Evolutionary conservation across 352 stramenopile genomes (phyloP), one percentile per base, ranked within the genome.

Genomic region (Globisporangium solare): DNA sequence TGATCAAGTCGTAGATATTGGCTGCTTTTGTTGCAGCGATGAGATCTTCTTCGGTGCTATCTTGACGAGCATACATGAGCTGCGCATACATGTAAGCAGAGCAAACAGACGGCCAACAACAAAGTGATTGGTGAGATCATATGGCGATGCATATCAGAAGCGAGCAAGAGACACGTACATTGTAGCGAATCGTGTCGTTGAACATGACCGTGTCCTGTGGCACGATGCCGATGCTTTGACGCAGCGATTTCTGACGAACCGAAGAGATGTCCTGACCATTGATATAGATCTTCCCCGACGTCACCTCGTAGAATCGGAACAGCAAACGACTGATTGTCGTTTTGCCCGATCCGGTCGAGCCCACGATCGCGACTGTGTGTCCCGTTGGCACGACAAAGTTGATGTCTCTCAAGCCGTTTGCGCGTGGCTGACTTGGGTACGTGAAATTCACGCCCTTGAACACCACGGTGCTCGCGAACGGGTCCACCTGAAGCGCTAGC

Each of bases 121-220:
- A 27, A 7, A 35, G 7, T 35, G 27, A 27, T 27, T 27, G 5
- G 2, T 27, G 24, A 27, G 24, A 27, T 27, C 24, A 27, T 27
- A 27, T 27, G 24, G 2, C 24, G 24, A 5, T 27, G 5, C 5
- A 5, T 63, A 1, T 21, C 6, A 31, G 45, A 14, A 45, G 32
- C 20, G 10, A 35, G 10, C 27, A 35, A 31, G 5, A 6, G 21
- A n/a, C 2, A 79, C 70, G 74, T 88, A 99, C 85, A 60, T 99
- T 99, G 69, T 97, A 92, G 10, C 79, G 76, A 49, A 99, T 90
- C 10, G 92, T 96, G 71, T 98, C 96, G 67, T 98, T 98, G 77
- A 99, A 99, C 73, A 99, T 90, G 62, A 91, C 83, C 6, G 92
- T 95, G 64, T 98, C 92, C 47, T 99, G 97, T 0, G 96, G 94